Percentiles rank a stretch among this genome's conserved stretches.
Evolutionary conservation across 1,139 yeast genomes (phyloP).

Genomic region (Suhomyces guaymorum): DNA sequence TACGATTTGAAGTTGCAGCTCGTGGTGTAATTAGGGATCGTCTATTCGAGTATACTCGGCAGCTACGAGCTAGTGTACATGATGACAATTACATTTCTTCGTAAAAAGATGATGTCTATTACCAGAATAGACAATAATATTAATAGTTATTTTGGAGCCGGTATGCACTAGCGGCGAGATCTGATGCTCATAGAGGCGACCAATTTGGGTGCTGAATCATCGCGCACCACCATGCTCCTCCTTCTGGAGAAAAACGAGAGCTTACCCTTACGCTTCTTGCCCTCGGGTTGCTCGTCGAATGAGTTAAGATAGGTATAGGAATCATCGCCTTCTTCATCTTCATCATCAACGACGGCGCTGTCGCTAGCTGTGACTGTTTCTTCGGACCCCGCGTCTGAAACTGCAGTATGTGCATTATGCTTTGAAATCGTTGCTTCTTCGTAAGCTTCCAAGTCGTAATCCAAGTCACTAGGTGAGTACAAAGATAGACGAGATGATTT

Average conservation of each 20-base stretch:
- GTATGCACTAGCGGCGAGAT: conserved; percentile 3
- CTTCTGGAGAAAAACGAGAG: conserved; percentile 11
- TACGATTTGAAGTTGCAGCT: too few relatives aligned
- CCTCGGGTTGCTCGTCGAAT: conserved; percentile 13
- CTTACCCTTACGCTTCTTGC: conserved; percentile 9
- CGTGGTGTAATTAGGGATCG: too few relatives aligned
- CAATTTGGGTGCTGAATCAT: conserved; percentile 1
- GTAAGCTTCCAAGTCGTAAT: conserved; percentile 3
- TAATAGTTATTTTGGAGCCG: too few relatives aligned
- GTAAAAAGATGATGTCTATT: too few relatives aligned
- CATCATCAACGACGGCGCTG: conserved; percentile 5
- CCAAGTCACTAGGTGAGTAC: conserved; percentile 10
- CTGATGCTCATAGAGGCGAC: background rate
- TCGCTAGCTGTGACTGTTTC: conserved; percentile 6
- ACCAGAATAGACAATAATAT: too few relatives aligned
- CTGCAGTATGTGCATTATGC: background rate
- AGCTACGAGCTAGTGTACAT: too few relatives aligned
- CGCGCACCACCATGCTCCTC: conserved; percentile 4
- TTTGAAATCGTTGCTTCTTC: conserved; percentile 1
- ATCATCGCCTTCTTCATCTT: conserved; percentile 19
- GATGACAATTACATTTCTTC: too few relatives aligned
- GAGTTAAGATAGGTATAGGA: conserved; percentile 18
- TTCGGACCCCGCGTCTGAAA: conserved; percentile 9
- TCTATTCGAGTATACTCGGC: too few relatives aligned
- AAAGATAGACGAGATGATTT: conserved; percentile 16